Conservation (phyloP, 805 yeast genomes). For the Martiniozyma abietophila region DNA sequence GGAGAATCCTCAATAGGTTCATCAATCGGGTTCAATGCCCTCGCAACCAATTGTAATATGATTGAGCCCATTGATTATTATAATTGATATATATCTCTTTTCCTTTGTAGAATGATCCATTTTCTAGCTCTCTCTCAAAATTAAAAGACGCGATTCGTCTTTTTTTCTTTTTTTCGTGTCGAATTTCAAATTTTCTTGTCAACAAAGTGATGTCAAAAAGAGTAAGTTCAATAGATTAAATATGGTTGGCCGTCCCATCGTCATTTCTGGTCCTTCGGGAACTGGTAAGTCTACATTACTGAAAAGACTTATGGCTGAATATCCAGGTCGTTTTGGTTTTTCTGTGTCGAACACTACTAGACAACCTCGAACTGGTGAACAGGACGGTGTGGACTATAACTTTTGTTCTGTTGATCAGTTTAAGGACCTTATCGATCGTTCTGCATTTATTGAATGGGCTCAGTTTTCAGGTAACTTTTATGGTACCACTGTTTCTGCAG, state of each 20-base stretch:
- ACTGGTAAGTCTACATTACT: constrained; percentile 93
- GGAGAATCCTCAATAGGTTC: constrained; percentile 30
- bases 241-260: constrained; percentile 61
- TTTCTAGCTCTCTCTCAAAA: no score
- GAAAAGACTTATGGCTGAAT: constrained; percentile 83
- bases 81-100: no score
- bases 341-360: constrained; percentile 93
- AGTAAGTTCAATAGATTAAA: not conserved
- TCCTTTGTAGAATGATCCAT: no score
- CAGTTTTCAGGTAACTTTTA: constrained; percentile 96
- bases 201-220: no score
- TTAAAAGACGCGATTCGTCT: no score
- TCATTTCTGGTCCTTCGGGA: constrained; percentile 94
- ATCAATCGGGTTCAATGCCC: constrained; percentile 14
- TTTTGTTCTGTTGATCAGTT: constrained; percentile 75
- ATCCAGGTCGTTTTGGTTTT: constrained; percentile 84
- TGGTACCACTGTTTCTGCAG: constrained; percentile 87
- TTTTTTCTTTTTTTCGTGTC: no score
- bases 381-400: constrained; percentile 81
- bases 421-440: constrained; percentile 60
- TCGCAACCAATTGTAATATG: constrained; percentile 1
- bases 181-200: no score
- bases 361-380: constrained; percentile 85
- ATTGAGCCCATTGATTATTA: no score
- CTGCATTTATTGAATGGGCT: constrained; percentile 93